Base-by-base conservation (phyloP, 2,329 filamentous ascomycete genomes). In the Beauveria sp. region DNA sequence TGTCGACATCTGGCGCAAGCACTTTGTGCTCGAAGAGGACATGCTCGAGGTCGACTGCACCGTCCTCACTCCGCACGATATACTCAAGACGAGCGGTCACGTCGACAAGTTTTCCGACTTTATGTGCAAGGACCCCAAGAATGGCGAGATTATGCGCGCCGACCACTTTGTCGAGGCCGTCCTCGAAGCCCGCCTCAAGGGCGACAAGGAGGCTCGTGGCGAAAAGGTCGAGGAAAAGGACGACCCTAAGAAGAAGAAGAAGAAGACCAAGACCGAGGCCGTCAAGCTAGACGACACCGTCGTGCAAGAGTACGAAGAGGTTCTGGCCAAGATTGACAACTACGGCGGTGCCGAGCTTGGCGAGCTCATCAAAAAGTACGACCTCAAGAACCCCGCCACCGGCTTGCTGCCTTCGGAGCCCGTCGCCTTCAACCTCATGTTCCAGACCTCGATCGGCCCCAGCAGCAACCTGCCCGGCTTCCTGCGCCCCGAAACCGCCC, bases 61-160 rank as follows among this genome's bases (percentile, higher is more conserved):
- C 45, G 95, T 93, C 77, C 77, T 99, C 72, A 99, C 95, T 46
- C 95, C 95, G 40, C 87, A 95, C 70, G 90, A 95, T 53, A 91
- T 99, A 43, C 85, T 99, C 72, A 96, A 98, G 83, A 96, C 93
- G 60, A 90, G 87, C 74, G 95, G 95, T 66, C 95, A 99, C 78
- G 95, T 98, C 67, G 93, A 97, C 76, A 96, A 96, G 77, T 98
- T 98, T 72, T 90, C 91, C 76, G 93, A 98, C 76, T 98, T 90
- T 91, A 97, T 98, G 93, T 96, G 91, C 87, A 96, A 96, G 77
- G 95, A 99, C 76, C 91, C 93, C 65, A 96, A 96, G 83, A 96
- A 89, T 70, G 95, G 95, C 73, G 95, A 99, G 76, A 96, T 97
- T 72, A 87, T 99, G 74, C 87, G 95, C 68, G 92, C 95, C 63